These are phyloP conservation scores for Pseudozyma sp. DNA, from an alignment of 1,284 basidiomycete species.

Conservation along the genomic window DNA sequence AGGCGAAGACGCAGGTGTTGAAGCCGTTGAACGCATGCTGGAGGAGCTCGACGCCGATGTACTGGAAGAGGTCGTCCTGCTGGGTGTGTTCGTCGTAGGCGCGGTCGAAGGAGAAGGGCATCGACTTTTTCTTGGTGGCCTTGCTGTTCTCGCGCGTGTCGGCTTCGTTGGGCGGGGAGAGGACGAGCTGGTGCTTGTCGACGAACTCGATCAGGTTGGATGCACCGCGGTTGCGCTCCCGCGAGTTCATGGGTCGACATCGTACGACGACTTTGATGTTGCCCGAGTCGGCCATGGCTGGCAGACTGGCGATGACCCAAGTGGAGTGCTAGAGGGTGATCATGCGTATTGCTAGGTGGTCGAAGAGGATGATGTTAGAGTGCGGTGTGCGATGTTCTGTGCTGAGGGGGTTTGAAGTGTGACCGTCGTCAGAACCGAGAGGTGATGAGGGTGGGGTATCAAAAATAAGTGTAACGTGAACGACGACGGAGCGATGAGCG, in stretches of 20 bases:
- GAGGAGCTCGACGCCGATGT: constrained; percentile 91
- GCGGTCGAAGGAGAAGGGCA: constrained; percentile 65
- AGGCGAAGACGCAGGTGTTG: constrained; percentile 76
- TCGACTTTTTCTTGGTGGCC: constrained; percentile 62
- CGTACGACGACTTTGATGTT: constrained; percentile 67
- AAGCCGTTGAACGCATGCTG: constrained; percentile 96
- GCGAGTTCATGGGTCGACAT: constrained; percentile 63
- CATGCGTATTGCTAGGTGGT: not conserved
- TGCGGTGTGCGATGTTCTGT: not conserved
- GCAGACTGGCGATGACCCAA: not conserved
- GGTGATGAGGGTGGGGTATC: not conserved
- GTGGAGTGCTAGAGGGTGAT: not conserved
- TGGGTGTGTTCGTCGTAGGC: constrained; percentile 64
- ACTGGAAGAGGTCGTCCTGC: constrained; percentile 85
- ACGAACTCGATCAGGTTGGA: constrained; percentile 60
- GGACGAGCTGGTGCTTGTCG: constrained; percentile 57
- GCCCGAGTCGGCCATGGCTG: constrained; percentile 63
- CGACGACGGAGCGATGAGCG: too few species aligned
- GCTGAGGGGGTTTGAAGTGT: not conserved
- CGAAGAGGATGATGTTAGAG: not conserved
- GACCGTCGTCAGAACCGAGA: not conserved
- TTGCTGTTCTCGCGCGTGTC: constrained; percentile 52
- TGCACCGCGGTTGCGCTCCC: constrained; percentile 59
- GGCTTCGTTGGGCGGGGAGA: constrained; percentile 52
- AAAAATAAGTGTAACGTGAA: not conserved